These are phyloP conservation scores for Colletotrichum sp. DNA, from an alignment of 2,329 filamentous ascomycete genomes.

Conservation along the genomic window DNA sequence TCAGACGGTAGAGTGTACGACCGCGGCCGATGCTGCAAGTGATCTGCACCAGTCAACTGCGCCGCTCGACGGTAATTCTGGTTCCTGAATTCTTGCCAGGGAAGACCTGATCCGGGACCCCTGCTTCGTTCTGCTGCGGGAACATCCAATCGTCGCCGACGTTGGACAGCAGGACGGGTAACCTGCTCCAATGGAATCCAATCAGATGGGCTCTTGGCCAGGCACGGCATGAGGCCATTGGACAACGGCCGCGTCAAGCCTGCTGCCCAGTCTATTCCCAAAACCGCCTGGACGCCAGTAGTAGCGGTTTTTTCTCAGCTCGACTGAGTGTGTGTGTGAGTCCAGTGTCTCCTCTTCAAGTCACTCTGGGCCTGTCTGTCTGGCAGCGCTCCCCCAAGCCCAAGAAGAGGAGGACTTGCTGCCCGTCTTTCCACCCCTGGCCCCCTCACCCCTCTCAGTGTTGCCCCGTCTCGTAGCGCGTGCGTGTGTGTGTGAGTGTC, in stretches of 20 bases:
- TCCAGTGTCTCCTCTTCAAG: neutral
- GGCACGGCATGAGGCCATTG: slow-evolving; percentile 17
- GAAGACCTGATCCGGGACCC: neutral
- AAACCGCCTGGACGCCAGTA: neutral
- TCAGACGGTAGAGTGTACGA: neutral
- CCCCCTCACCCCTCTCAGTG: neutral
- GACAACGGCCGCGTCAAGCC: neutral
- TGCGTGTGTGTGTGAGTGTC: neutral
- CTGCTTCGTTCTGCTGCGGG: neutral
- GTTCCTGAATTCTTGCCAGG: slow-evolving; percentile 11
- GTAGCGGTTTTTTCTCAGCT: neutral
- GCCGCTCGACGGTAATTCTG: slow-evolving; percentile 18
- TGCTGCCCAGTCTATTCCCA: slow-evolving; percentile 4
- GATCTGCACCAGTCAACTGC: slow-evolving; percentile 14
- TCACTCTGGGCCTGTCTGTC: neutral
- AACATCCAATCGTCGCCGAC: slow-evolving; percentile 4
- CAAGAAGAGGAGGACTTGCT: neutral
- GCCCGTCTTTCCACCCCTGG: neutral
- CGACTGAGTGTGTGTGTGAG: neutral
- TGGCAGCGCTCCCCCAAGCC: neutral
- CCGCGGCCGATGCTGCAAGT: neutral
- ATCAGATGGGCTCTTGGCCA: neutral
- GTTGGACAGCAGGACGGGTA: neutral
- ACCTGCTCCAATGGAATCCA: neutral
- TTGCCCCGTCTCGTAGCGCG: neutral